Conservation (phyloP, 495 filamentous ascomycete species). For the Penicillium chermesinum region DNA sequence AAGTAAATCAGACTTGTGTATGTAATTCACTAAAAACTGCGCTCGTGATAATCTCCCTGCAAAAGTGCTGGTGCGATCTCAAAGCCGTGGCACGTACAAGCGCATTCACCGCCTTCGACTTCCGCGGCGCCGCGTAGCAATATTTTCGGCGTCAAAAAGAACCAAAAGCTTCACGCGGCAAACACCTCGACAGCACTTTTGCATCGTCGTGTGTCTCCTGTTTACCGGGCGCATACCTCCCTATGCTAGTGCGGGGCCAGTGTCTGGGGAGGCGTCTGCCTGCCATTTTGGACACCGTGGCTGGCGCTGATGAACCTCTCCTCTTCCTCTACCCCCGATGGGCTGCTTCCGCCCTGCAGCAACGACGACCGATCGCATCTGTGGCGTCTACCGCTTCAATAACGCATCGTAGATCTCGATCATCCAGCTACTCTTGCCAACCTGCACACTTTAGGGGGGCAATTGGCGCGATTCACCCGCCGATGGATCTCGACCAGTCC, state of each 20-base stretch:
- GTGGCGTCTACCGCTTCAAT: constrained; percentile 7
- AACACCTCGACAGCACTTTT: neutral
- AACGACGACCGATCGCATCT: constrained; percentile 21
- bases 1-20: too few species aligned
- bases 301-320: constrained; percentile 37
- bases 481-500: neutral
- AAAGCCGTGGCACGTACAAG: too few species aligned
- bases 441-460: constrained; percentile 1
- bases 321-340: constrained; percentile 46
- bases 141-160: constrained; percentile 1
- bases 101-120: neutral
- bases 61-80: too few species aligned
- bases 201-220: constrained; percentile 14
- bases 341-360: constrained; percentile 27
- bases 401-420: neutral
- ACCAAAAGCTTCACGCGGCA: constrained; percentile 4
- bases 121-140: neutral
- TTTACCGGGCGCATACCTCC: constrained; percentile 14
- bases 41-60: too few species aligned
- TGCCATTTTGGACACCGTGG: constrained; percentile 33
- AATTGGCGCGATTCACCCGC: constrained; percentile 11
- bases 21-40: too few species aligned
- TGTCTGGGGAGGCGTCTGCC: constrained; percentile 40
- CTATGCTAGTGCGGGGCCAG: constrained; percentile 40
- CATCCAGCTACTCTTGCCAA: neutral